Base-by-base conservation (phyloP, 148 eudicot species). In the Vaccinium darrowii region DNA sequence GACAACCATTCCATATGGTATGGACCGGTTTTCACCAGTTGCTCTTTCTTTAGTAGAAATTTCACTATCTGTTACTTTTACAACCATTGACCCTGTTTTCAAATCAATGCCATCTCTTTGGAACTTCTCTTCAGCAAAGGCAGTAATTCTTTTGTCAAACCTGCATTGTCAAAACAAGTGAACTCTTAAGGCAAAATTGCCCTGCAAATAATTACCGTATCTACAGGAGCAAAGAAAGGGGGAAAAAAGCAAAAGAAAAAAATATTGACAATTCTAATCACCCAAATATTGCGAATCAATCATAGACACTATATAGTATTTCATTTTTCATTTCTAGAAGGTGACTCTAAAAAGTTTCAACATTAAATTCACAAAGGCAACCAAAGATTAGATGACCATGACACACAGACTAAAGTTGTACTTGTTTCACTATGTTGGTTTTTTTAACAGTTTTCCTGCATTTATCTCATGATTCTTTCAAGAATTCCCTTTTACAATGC, bases 111-210 rank as follows among this genome's bases (percentile, higher is more conserved):
- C 87, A 60, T 85, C 87, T 74, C 87, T 85, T 81, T 85, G 67
- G 58, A 85, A 85, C 54, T 85, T 85, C 13, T 85, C 81, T 75
- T 81, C 84, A 50, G 87, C 84, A 75, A 85, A 85, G 11, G 78
- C 84, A 58, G 84, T 85, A 81, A 85, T 85, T 85, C 87, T 85
- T 85, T 85, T 85, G 87, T 85, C 84, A 74, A 85, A 85, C 87
- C 87, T 85, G 81, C 74, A 79, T 7, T 14, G 52, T 49, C 33
- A 79, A 21, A 33, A 67, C 15, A 79, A 57, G 16, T 67, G n/a
- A 12, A 33, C 23, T 50, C 83, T 14, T 33, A 23, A 80, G 53
- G 36, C 72, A 50, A 33, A 80, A 60, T 36, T 60, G 60, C 19
- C 73, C 50, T 33, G 47, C 63, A 79, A 53, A 60, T 27, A 54